Base-by-base conservation (phyloP, 768 basidiomycete species). In the Cytidiella melzeri region DNA sequence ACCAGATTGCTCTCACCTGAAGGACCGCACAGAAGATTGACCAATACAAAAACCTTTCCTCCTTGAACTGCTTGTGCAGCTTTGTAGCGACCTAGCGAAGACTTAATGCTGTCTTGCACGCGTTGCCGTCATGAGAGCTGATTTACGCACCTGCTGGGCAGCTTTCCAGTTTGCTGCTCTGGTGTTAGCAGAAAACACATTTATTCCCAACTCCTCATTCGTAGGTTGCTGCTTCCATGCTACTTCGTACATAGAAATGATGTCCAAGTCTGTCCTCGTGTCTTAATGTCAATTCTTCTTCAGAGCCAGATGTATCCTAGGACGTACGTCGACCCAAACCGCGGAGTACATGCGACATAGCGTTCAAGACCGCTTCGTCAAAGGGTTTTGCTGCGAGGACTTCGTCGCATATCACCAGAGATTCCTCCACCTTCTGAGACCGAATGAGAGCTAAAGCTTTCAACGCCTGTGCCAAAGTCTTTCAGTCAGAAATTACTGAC, bases 391-490 rank as follows among this genome's bases (percentile, higher is more conserved):
- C 63, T 5, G 80, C 80, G 23, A 92, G 74, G 25, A 92, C 80
- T 62, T 92, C 87, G 56, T 92, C 89, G 58, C 86, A 89, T 7
- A 92, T 64, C 7, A 76, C 68, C 26, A 90, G 73, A 3, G 88
- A 82, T 57, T 92, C 90, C 57, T 92, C 91, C 23, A 89, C 80
- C 66, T 92, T 92, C 68, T 89, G 86, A 9, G 80, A 81, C 48
- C 90, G 84, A 44, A 89, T 81, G 3, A 92, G 76, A 4, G 90
- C 90, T 48, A 92, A 79, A 38, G 87, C 83, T 71, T 92, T 92
- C 53, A 92, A 69, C 51, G 91, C 77, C 89, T 92, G 59, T 43
- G 15, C 26, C 36, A 40, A 28, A 13, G 37, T 38, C 41, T 26
- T 23, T 24, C 40, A 9, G 28, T 43, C 5, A 53, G 27, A 20